Evolutionary conservation across 2,329 filamentous ascomycete genomes (phyloP).

Genomic region (Neonectria sp.): DNA sequence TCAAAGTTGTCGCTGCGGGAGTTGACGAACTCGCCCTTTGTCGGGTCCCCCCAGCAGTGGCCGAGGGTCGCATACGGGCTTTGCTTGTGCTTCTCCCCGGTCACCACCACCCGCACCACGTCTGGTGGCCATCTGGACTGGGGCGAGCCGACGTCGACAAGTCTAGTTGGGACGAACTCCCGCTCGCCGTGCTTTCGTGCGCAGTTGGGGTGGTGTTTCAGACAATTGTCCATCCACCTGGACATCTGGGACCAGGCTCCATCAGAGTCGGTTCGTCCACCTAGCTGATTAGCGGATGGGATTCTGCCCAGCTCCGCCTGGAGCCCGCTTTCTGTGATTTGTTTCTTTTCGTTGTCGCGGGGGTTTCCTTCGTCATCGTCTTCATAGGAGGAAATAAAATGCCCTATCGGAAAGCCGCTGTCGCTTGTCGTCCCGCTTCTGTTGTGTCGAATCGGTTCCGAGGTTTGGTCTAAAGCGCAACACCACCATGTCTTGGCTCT

Average conservation of each 20-base stretch:
- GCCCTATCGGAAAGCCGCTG: no score
- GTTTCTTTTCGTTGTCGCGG: no score
- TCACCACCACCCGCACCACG: not conserved
- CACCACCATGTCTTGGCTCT: slow-evolving; percentile 5
- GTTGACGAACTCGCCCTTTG: not conserved
- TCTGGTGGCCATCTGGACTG: not conserved
- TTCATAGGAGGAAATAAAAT: no score
- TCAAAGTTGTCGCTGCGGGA: not conserved
- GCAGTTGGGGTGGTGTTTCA: slow-evolving; percentile 3
- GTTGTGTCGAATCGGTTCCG: not conserved
- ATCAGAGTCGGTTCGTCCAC: not conserved
- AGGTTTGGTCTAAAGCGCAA: not conserved
- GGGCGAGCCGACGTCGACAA: slow-evolving; percentile 1
- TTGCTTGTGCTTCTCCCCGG: not conserved
- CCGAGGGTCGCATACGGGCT: slow-evolving; percentile 6
- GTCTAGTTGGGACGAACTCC: not conserved
- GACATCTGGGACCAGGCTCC: not conserved
- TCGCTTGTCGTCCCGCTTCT: no score
- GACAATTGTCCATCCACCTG: slow-evolving; percentile 8
- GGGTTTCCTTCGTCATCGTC: no score
- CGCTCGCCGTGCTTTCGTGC: not conserved
- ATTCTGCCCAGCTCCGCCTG: not conserved
- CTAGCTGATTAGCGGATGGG: not conserved
- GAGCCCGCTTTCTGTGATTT: not conserved
- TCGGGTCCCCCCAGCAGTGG: slow-evolving; percentile 2